phyloP scores from a whole-genome alignment of 257 asterid genomes.

The Solanum piurae region DNA sequence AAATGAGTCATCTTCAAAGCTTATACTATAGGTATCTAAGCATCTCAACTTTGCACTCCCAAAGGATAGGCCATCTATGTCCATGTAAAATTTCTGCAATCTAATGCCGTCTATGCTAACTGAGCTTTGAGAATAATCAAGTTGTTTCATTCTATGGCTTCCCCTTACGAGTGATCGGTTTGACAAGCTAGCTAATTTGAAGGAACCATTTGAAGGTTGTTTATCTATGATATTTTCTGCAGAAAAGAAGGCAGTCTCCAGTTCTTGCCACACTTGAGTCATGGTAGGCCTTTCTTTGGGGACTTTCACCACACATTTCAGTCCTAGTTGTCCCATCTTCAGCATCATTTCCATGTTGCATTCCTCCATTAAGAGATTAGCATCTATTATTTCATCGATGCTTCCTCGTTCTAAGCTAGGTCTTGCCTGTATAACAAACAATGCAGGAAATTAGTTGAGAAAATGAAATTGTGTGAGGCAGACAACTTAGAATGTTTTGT shows the following conservation, averaged over 20 bases:
- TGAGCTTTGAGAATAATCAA: constrained; percentile 24
- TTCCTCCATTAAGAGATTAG: constrained; percentile 38
- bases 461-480: neutral
- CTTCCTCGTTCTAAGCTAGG: constrained; percentile 46
- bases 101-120: constrained; percentile 47
- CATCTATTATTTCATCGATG: constrained; percentile 47
- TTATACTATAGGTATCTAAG: constrained; percentile 19
- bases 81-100: constrained; percentile 50
- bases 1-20: constrained; percentile 3
- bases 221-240: neutral
- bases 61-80: constrained; percentile 23
- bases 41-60: constrained; percentile 54
- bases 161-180: neutral
- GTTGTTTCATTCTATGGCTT: neutral
- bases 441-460: neutral
- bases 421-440: constrained; percentile 41
- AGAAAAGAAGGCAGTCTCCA: constrained; percentile 30
- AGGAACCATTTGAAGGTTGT: neutral
- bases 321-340: constrained; percentile 54
- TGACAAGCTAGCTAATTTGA: neutral
- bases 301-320: constrained; percentile 45
- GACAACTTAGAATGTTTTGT: neutral
- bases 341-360: constrained; percentile 57
- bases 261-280: constrained; percentile 55
- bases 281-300: constrained; percentile 74